Percentiles rank a stretch among this genome's conserved stretches.
phyloP scores from a whole-genome alignment of 2,329 filamentous ascomycete genomes.

The Colletotrichum sp. region DNA sequence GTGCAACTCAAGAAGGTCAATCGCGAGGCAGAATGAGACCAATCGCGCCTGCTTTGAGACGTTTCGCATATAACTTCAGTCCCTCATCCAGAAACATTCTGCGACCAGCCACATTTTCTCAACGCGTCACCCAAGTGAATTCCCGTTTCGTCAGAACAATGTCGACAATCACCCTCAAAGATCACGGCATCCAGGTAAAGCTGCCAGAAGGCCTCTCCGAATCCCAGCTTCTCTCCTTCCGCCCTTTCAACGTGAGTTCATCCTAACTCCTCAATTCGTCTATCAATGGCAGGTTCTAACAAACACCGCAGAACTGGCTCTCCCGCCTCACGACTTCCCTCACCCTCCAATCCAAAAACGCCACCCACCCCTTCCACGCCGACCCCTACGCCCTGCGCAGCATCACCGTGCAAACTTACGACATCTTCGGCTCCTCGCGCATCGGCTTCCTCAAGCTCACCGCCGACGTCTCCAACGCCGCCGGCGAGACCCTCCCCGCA shows the following conservation, averaged over 20 bases:
- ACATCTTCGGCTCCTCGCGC: conserved; percentile 50
- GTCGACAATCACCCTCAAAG: conserved; percentile 44
- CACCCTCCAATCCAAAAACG: conserved; percentile 42
- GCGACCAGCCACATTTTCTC: neutral
- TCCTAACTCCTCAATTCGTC: accelerated
- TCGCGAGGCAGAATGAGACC: neutral
- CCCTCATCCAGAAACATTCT: neutral
- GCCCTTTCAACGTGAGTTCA: conserved; percentile 51
- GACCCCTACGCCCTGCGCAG: conserved; percentile 58
- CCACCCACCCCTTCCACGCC: conserved; percentile 56
- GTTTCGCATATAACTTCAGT: neutral
- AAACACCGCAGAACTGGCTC: conserved; percentile 50
- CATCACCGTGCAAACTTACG: conserved; percentile 58
- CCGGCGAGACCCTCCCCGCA: conserved; percentile 57
- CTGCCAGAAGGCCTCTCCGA: conserved; percentile 49
- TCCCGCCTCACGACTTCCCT: conserved; percentile 52
- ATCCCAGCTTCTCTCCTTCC: conserved; percentile 50
- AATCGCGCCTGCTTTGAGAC: neutral
- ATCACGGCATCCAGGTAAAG: conserved; percentile 44
- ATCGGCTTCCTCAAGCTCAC: conserved; percentile 64
- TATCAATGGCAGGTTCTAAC: neutral
- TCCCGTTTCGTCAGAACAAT: conserved; percentile 27
- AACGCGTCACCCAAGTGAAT: accelerated
- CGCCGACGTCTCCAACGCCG: conserved; percentile 51
- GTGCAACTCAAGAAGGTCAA: neutral